Evolutionary conservation across 179 eudicot genomes (phyloP).

Genomic region (Beta macrorhiza): DNA sequence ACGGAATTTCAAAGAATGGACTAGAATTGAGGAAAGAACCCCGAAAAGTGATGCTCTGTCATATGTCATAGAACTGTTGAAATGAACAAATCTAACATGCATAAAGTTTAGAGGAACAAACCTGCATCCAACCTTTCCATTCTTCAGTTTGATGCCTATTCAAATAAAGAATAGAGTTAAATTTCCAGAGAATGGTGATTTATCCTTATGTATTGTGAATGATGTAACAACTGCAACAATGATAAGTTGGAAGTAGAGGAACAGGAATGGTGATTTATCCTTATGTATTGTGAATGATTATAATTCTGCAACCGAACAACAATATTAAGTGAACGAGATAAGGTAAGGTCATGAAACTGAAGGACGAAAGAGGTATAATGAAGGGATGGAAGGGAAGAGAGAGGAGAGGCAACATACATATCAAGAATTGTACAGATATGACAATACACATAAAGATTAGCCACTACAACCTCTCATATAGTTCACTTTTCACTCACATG

Average conservation of each 20-base stretch:
- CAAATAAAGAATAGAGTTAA: conserved; percentile 50
- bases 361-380: not conserved
- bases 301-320: conserved; percentile 61
- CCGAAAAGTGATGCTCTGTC: too few species aligned
- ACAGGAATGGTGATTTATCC: too few species aligned
- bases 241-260: conserved; percentile 81
- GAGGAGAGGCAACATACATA: not conserved
- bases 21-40: too few species aligned
- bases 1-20: too few species aligned
- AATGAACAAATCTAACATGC: not conserved
- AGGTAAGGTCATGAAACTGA: not conserved
- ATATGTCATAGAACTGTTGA: not conserved
- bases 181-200: conserved; percentile 73
- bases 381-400: not conserved
- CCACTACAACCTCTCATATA: not conserved
- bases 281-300: too few species aligned
- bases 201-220: conserved; percentile 79
- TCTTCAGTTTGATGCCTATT: conserved; percentile 98
- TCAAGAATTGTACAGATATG: not conserved
- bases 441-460: not conserved
- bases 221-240: conserved; percentile 79
- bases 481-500: not conserved
- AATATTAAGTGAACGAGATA: conserved; percentile 11
- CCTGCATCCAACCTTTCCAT: conserved; percentile 99
- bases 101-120: conserved; percentile 21